Base-by-base conservation (phyloP, 164 flowering plant genomes). In the Warburgia ugandensis region DNA sequence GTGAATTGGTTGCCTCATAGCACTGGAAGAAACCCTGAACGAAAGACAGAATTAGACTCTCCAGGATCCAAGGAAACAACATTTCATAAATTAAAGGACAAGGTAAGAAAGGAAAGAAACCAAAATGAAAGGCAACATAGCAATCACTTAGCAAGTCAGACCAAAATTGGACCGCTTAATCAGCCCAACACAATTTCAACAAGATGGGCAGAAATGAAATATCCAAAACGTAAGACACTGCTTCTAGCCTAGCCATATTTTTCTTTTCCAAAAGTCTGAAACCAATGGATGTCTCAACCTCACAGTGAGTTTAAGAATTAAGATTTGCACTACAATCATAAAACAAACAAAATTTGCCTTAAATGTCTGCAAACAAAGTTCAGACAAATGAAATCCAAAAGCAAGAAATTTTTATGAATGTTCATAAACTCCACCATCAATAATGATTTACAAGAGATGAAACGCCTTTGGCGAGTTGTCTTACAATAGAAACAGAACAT, bases 401-500 rank as follows among this genome's bases (percentile, higher is more conserved):
- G 46, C 17, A n/a, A 58, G 48, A 30, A 49, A 33, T 22, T 39
- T 48, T 31, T 52, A 50, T 45, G 50, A 56, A 53, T 61, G 60
- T 61, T 58, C 60, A 48, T 54, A 55, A 62, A 54, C 66, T 64
- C 74, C 77, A 70, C 41, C 70, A 73, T 59, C 70, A 73, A 73
- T 67, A 82, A 75, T 60, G 69, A 72, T 73, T 59, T 84, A 84
- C 87, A 87, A 70, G 61, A 53, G 57, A 40, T 43, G 29, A 66
- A 79, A 76, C 75, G 80, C 91, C 91, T 72, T 73, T 52, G 77
- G 86, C 86, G 58, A 77, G 94, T 87, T 81, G 78, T 87, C 96
- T 91, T 91, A 87, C 96, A 77, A 84, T 84, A 78, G 81, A 75
- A 84, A 80, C 77, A 81, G 92, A 80, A 81, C 68, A 71, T 72